These are phyloP conservation scores for Schwanniomyces vanrijiae DNA, from an alignment of 805 yeast genomes.

Conservation along the genomic window DNA sequence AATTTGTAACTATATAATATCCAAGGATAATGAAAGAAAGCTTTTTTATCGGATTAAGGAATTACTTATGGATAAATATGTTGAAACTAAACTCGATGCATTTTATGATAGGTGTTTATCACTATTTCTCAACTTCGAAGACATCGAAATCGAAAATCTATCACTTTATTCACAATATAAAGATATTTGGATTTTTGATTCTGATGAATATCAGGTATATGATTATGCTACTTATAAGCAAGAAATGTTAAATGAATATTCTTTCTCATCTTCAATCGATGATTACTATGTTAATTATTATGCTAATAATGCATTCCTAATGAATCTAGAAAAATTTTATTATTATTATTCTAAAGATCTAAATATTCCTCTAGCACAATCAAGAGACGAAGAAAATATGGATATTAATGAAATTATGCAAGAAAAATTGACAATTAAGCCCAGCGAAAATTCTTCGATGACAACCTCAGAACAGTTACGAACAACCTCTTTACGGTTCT, in stretches of 20 bases:
- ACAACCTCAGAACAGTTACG: not conserved
- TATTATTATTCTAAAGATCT: constrained; percentile 1
- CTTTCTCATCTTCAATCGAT: constrained; percentile 6
- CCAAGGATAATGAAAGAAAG: constrained; percentile 6
- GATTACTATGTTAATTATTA: constrained; percentile 5
- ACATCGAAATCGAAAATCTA: constrained; percentile 11
- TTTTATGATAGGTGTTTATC: constrained; percentile 7
- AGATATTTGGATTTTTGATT: constrained; percentile 19
- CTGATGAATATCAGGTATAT: constrained; percentile 15
- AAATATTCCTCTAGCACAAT: not conserved
- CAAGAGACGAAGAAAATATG: not conserved
- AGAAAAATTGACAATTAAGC: not conserved
- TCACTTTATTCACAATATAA: constrained; percentile 14
- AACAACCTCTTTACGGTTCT: not conserved
- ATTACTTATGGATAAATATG: constrained; percentile 16
- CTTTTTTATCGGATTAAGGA: constrained; percentile 12
- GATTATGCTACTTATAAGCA: constrained; percentile 7
- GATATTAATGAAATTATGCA: not conserved
- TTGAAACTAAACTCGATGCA: constrained; percentile 14
- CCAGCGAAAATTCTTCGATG: not conserved
- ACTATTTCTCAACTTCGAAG: not conserved
- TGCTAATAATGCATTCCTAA: constrained; percentile 12
- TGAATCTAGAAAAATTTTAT: constrained; percentile 20
- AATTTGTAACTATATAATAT: constrained; percentile 9
- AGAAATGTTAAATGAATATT: constrained; percentile 8